phyloP scores from a whole-genome alignment of 768 basidiomycete species.

The Auricularia sp. region DNA sequence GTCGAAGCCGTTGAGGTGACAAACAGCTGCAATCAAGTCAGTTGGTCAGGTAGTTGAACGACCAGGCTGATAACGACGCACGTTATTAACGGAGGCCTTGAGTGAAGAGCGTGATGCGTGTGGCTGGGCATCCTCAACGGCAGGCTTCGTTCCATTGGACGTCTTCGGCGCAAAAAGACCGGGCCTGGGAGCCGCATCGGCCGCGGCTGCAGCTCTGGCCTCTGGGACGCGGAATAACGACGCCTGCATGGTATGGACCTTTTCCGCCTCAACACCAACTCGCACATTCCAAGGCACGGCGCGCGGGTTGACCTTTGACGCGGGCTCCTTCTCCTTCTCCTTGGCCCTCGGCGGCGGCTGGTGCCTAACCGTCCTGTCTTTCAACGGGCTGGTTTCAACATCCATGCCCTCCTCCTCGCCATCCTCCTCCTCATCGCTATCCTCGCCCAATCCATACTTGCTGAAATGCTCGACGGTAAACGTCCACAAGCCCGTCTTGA shows the following conservation, averaged over 20 bases:
- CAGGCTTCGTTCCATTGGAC: slow-evolving; percentile 30
- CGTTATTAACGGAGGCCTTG: slow-evolving; percentile 16
- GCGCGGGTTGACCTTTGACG: slow-evolving; percentile 28
- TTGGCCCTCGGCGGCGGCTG: slow-evolving; percentile 1
- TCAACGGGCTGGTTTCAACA: not conserved
- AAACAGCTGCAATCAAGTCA: not conserved
- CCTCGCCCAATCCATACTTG: slow-evolving; percentile 14
- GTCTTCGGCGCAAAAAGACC: slow-evolving; percentile 8
- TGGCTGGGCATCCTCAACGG: slow-evolving; percentile 36
- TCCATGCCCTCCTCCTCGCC: slow-evolving; percentile 2
- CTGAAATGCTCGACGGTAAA: slow-evolving; percentile 88
- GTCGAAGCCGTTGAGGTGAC: slow-evolving; percentile 1
- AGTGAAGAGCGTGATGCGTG: slow-evolving; percentile 16
- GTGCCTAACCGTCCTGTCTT: not conserved
- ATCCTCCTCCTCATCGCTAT: slow-evolving; percentile 13
- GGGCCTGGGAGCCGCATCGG: slow-evolving; percentile 6
- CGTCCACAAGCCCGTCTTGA: slow-evolving; percentile 78
- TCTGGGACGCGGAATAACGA: slow-evolving; percentile 73
- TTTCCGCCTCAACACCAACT: slow-evolving; percentile 71
- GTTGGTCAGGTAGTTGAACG: slow-evolving; percentile 10
- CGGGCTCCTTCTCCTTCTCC: slow-evolving; percentile 4
- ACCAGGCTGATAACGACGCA: slow-evolving; percentile 11
- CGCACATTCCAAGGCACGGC: slow-evolving; percentile 57
- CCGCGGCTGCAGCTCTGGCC: slow-evolving; percentile 14
- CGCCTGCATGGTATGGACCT: slow-evolving; percentile 89